phyloP scores from a whole-genome alignment of 2,329 filamentous ascomycete genomes.

The Parastagonospora nodorum region DNA sequence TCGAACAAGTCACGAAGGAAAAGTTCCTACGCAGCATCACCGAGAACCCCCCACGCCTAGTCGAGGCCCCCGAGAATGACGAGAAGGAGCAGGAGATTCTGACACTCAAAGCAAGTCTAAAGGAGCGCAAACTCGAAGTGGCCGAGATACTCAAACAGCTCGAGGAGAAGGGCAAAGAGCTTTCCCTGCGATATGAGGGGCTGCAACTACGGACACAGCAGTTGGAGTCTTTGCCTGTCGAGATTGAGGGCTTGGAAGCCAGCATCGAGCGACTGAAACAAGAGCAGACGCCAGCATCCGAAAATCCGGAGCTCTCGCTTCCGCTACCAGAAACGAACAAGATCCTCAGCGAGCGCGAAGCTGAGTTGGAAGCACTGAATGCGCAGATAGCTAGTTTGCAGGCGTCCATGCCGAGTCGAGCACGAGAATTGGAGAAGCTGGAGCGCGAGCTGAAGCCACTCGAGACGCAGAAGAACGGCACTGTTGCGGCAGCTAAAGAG shows the following conservation, averaged over 20 bases:
- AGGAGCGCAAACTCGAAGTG: conserved; percentile 80
- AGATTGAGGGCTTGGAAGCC: conserved; percentile 58
- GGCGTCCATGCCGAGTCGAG: conserved; percentile 67
- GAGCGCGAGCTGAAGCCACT: conserved; percentile 70
- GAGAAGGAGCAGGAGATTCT: conserved; percentile 61
- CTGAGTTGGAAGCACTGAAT: conserved; percentile 49
- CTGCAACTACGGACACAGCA: conserved; percentile 58
- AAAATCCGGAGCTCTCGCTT: conserved; percentile 50
- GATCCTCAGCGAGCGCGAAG: conserved; percentile 48
- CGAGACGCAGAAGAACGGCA: conserved; percentile 69
- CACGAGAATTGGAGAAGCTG: conserved; percentile 69
- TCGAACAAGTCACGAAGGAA: conserved; percentile 98
- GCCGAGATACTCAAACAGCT: conserved; percentile 73
- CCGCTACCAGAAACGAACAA: conserved; percentile 51
- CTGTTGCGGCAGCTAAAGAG: conserved; percentile 70
- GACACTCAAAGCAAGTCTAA: conserved; percentile 74
- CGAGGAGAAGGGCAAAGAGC: conserved; percentile 65
- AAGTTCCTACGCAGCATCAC: conserved; percentile 94
- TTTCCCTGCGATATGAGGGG: conserved; percentile 63
- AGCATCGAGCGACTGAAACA: conserved; percentile 55
- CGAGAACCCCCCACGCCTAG: conserved; percentile 84
- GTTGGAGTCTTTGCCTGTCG: conserved; percentile 56
- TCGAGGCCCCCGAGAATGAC: conserved; percentile 77
- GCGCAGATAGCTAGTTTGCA: conserved; percentile 57
- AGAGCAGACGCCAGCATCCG: conserved; percentile 39